Percentiles rank a stretch among this genome's conserved stretches.
Evolutionary conservation across 768 basidiomycete genomes (phyloP).

Genomic region (Termitomyces sp.): DNA sequence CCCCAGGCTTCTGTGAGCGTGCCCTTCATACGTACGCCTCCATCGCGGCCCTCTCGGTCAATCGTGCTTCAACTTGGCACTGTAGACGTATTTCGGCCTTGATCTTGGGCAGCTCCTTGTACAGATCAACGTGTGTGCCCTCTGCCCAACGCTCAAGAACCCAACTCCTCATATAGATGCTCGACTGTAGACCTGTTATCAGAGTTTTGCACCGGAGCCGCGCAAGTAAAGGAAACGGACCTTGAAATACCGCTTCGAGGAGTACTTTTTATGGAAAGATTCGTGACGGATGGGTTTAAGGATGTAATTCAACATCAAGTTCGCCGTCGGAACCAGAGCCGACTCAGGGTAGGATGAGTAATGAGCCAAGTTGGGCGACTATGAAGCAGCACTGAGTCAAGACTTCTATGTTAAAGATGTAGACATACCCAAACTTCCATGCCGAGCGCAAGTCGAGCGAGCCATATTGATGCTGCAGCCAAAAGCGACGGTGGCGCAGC

Average conservation of each 20-base stretch:
- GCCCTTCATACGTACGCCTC: conserved; percentile 9
- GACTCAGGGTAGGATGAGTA: conserved; percentile 92
- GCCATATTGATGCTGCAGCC: conserved; percentile 88
- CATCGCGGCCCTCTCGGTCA: conserved; percentile 4
- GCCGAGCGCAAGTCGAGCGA: conserved; percentile 78
- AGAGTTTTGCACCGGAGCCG: background rate
- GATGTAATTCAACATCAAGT: conserved; percentile 90
- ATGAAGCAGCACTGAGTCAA: background rate
- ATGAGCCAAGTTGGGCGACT: conserved; percentile 85
- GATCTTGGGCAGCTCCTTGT: conserved; percentile 50
- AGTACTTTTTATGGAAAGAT: conserved; percentile 92
- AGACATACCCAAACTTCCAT: conserved; percentile 81
- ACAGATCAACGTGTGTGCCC: conserved; percentile 50
- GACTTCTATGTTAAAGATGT: background rate
- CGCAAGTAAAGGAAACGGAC: conserved; percentile 28
- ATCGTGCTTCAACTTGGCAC: conserved; percentile 26
- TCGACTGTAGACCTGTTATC: conserved; percentile 45
- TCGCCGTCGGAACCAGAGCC: conserved; percentile 80
- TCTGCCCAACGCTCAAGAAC: conserved; percentile 72
- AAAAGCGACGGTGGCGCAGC: conserved; percentile 78
- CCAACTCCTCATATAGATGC: conserved; percentile 82
- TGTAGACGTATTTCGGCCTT: conserved; percentile 49
- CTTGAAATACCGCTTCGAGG: conserved; percentile 85
- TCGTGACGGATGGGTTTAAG: conserved; percentile 75
- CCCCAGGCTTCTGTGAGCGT: background rate